Percentiles rank a stretch among this genome's conserved stretches.
Evolutionary conservation across 352 stramenopile genomes (phyloP).

Genomic region (Globisporangium mamillatum): DNA sequence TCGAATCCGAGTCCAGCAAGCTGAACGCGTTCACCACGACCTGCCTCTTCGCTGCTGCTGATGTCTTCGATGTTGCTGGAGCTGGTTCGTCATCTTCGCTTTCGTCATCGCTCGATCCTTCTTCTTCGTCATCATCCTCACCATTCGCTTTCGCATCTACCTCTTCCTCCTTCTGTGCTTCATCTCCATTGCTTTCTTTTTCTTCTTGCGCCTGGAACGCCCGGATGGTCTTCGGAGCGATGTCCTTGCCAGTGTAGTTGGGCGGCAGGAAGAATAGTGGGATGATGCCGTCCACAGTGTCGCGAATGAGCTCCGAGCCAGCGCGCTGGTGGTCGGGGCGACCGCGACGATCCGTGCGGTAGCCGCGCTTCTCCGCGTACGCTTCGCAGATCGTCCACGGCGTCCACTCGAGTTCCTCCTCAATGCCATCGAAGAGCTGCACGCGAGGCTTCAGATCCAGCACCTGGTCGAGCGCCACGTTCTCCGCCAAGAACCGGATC

Average conservation of each 20-base stretch:
- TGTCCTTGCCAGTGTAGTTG: conserved; percentile 61
- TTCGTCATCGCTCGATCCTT: conserved; percentile 7
- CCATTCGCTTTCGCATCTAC: conserved; percentile 20
- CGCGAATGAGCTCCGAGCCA: conserved; percentile 74
- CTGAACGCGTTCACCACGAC: conserved; percentile 79
- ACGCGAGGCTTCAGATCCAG: conserved; percentile 70
- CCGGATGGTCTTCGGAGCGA: conserved; percentile 35
- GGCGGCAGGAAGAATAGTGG: conserved; percentile 80
- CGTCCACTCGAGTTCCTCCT: conserved; percentile 81
- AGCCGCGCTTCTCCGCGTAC: conserved; percentile 82
- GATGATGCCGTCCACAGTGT: conserved; percentile 79
- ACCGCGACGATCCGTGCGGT: conserved; percentile 73
- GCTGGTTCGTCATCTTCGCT: conserved; percentile 9
- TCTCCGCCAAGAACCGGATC: conserved; percentile 81
- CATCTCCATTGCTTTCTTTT: conserved; percentile 1
- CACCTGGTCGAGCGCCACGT: conserved; percentile 66
- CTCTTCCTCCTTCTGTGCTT: conserved; percentile 19
- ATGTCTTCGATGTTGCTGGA: background rate
- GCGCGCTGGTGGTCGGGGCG: conserved; percentile 80
- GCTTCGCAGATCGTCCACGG: conserved; percentile 82
- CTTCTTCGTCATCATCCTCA: conserved; percentile 15
- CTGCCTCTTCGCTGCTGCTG: background rate
- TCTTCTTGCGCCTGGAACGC: conserved; percentile 31
- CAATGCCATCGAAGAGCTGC: conserved; percentile 71
- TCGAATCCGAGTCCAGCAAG: conserved; percentile 84